These are phyloP conservation scores for Phytophthora chlamydospora DNA, from an alignment of 352 stramenopile species.

Conservation along the genomic window DNA sequence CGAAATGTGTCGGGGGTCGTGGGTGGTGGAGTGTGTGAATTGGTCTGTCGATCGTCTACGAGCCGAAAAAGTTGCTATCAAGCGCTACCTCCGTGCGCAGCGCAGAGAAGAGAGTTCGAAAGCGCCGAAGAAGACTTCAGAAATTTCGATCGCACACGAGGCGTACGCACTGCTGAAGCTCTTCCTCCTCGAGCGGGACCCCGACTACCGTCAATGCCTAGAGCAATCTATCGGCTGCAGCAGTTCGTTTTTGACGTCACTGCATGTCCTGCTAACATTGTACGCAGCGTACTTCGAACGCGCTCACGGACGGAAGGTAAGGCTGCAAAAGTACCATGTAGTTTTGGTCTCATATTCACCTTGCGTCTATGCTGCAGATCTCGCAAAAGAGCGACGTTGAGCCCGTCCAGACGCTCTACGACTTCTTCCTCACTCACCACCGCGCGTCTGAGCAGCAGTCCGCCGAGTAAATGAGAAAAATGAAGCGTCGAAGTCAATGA, in stretches of 20 bases:
- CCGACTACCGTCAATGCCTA: constrained; percentile 19
- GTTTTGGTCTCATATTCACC: constrained; percentile 17
- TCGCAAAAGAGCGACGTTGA: constrained; percentile 32
- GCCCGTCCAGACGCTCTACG: constrained; percentile 46
- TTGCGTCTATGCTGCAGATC: constrained; percentile 38
- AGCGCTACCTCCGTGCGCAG: constrained; percentile 31
- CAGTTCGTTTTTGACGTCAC: constrained; percentile 26
- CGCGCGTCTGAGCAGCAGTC: constrained; percentile 1
- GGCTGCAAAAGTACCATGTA: background rate
- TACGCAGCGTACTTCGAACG: constrained; percentile 66
- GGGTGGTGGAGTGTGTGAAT: constrained; percentile 38
- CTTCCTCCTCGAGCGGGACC: constrained; percentile 46
- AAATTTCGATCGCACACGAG: constrained; percentile 30
- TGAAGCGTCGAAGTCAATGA: background rate
- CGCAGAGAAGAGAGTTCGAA: constrained; percentile 2
- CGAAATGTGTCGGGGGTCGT: constrained; percentile 13
- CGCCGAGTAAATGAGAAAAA: constrained; percentile 6
- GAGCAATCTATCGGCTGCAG: constrained; percentile 12
- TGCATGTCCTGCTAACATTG: constrained; percentile 59
- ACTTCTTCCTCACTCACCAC: constrained; percentile 36
- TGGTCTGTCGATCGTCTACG: constrained; percentile 41
- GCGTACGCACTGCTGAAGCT: constrained; percentile 67
- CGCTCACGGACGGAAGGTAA: constrained; percentile 46
- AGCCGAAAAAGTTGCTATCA: constrained; percentile 44
- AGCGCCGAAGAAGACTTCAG: background rate